Evolutionary conservation across 2,329 filamentous ascomycete genomes (phyloP).

Genomic region (Alternaria dauci): DNA sequence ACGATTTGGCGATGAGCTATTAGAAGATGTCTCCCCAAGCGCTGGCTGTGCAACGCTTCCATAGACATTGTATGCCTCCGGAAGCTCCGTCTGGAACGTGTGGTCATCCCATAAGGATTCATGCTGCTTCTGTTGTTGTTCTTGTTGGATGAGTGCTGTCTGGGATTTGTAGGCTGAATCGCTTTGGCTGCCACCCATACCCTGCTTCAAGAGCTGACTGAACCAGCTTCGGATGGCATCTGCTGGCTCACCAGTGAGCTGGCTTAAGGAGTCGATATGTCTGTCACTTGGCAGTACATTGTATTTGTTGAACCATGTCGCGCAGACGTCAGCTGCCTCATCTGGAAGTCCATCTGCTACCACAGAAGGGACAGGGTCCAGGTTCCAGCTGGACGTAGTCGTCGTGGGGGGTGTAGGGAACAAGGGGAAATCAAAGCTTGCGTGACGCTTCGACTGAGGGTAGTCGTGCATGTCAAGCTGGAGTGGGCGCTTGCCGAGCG

Average conservation of each 20-base stretch:
- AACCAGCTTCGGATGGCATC: constrained; percentile 49
- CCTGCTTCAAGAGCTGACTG: constrained; percentile 47
- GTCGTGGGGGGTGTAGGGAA: constrained; percentile 33
- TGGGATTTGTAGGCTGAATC: constrained; percentile 52
- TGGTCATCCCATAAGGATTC: constrained; percentile 33
- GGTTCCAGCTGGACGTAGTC: constrained; percentile 35
- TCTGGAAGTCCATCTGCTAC: constrained; percentile 42
- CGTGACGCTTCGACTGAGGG: constrained; percentile 46
- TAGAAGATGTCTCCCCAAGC: constrained; percentile 19
- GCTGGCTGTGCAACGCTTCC: constrained; percentile 10
- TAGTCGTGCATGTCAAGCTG: constrained; percentile 44
- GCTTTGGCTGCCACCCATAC: constrained; percentile 40
- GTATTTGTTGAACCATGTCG: constrained; percentile 51
- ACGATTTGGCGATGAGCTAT: constrained; percentile 26
- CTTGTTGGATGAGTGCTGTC: constrained; percentile 36
- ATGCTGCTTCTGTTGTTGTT: constrained; percentile 14
- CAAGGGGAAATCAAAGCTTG: constrained; percentile 32
- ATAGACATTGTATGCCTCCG: not conserved
- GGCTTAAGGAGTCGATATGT: constrained; percentile 48
- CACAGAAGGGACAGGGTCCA: constrained; percentile 33
- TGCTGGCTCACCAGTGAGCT: constrained; percentile 46
- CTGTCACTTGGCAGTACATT: constrained; percentile 46
- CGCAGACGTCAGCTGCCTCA: constrained; percentile 49
- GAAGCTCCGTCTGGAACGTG: constrained; percentile 24
- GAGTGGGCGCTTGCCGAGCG: constrained; percentile 42